Percentiles rank a stretch among this genome's conserved stretches.
phyloP scores from a whole-genome alignment of 2,329 filamentous ascomycete genomes.

The Talaromyces piceae region DNA sequence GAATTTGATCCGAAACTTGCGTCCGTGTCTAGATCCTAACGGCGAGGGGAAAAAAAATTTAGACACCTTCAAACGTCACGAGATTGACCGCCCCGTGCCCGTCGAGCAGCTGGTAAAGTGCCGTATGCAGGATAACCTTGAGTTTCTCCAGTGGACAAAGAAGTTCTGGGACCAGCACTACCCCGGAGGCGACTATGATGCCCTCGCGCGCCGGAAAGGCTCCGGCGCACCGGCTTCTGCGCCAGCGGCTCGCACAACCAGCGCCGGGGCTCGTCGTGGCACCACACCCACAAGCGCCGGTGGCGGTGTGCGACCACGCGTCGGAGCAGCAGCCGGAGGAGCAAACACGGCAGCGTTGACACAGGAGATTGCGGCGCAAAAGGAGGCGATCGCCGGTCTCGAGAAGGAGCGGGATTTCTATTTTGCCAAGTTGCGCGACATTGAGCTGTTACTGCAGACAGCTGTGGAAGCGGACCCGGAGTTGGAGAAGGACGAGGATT shows the following conservation, averaged over 20 bases:
- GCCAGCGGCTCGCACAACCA: slow-evolving; percentile 39
- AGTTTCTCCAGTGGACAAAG: slow-evolving; percentile 97
- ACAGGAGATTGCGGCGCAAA: slow-evolving; percentile 78
- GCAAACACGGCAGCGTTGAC: slow-evolving; percentile 65
- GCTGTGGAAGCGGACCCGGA: slow-evolving; percentile 88
- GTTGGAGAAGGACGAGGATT: slow-evolving; percentile 87
- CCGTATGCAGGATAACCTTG: slow-evolving; percentile 99
- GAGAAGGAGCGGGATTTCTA: slow-evolving; percentile 98
- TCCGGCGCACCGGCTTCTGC: slow-evolving; percentile 50
- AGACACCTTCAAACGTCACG: slow-evolving; percentile 79
- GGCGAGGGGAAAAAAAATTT: no score
- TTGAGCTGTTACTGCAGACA: slow-evolving; percentile 88
- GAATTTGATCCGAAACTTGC: no score
- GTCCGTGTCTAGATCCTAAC: slow-evolving; percentile 57
- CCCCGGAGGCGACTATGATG: slow-evolving; percentile 94
- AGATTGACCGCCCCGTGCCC: slow-evolving; percentile 81
- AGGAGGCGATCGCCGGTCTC: slow-evolving; percentile 89
- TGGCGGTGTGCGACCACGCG: slow-evolving; percentile 41
- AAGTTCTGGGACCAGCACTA: slow-evolving; percentile 97
- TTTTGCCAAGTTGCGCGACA: slow-evolving; percentile 96
- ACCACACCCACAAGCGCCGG: slow-evolving; percentile 53
- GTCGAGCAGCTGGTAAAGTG: slow-evolving; percentile 89
- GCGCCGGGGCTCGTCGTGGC: slow-evolving; percentile 43
- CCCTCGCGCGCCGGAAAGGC: slow-evolving; percentile 74
- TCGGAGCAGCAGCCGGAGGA: slow-evolving; percentile 47